These are phyloP conservation scores for Yamadazyma sp. DNA, from an alignment of 805 yeast genomes.

Conservation along the genomic window DNA sequence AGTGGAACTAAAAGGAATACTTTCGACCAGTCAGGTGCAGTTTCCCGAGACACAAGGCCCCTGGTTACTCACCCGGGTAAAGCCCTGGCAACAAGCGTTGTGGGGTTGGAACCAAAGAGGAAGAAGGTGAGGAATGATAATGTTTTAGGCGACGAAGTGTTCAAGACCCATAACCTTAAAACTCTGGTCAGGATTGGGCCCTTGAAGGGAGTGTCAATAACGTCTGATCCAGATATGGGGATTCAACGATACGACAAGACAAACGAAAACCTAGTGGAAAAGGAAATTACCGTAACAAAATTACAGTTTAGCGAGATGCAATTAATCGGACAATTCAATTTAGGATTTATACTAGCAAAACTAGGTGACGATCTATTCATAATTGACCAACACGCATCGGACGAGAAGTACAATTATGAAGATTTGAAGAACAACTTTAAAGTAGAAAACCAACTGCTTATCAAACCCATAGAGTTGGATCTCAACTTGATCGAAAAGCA, in stretches of 20 bases:
- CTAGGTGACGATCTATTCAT: conserved; percentile 68
- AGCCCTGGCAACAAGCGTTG: neutral
- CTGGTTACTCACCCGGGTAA: too few relatives aligned
- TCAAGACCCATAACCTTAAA: conserved; percentile 15
- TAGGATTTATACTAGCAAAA: conserved; percentile 87
- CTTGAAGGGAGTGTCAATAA: neutral
- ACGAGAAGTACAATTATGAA: conserved; percentile 92
- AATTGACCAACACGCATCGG: conserved; percentile 97
- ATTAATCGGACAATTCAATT: conserved; percentile 88
- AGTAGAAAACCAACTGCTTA: conserved; percentile 61
- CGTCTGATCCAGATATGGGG: neutral
- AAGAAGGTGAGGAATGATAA: conserved; percentile 11
- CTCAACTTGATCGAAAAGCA: conserved; percentile 79
- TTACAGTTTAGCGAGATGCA: conserved; percentile 73
- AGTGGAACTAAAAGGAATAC: too few relatives aligned
- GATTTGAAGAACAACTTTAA: conserved; percentile 52
- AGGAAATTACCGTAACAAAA: conserved; percentile 51
- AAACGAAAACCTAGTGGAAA: conserved; percentile 2
- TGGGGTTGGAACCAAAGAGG: conserved; percentile 9
- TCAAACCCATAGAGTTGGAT: conserved; percentile 57
- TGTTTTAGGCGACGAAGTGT: conserved; percentile 4
- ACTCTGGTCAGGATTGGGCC: neutral
- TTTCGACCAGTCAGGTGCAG: too few relatives aligned
- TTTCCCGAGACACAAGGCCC: too few relatives aligned
- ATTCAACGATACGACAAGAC: conserved; percentile 1